Percentiles rank a stretch among this genome's conserved stretches.
Conservation (phyloP, 495 filamentous ascomycete genomes). For the Elaphomyces granulatus region DNA sequence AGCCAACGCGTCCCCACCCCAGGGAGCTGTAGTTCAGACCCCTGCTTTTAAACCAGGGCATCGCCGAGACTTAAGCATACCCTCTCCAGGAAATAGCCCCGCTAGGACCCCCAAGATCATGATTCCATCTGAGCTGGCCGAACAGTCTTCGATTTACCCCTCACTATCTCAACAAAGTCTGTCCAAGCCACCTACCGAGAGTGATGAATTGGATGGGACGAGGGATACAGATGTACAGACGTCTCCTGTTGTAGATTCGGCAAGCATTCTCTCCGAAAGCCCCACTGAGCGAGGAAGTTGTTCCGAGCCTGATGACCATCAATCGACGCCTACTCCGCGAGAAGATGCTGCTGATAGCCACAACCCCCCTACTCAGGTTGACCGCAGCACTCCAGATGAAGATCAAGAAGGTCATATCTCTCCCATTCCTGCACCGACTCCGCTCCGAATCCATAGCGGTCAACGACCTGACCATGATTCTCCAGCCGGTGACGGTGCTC, state of each 20-base stretch:
- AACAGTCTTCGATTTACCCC: slow-evolving; percentile 26
- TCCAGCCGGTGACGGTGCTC: slow-evolving; percentile 18
- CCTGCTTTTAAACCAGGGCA: slow-evolving; percentile 39
- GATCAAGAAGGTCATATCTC: too few species aligned
- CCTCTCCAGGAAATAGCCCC: slow-evolving; percentile 47
- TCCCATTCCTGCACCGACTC: not conserved
- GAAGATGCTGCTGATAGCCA: too few species aligned
- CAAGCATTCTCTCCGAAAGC: too few species aligned
- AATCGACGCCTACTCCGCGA: too few species aligned
- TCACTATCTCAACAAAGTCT: slow-evolving; percentile 1
- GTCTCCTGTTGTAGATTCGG: too few species aligned
- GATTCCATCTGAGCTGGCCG: slow-evolving; percentile 19
- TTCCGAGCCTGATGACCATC: too few species aligned
- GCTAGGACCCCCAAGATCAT: slow-evolving; percentile 41
- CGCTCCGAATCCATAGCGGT: not conserved
- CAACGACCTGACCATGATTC: not conserved
- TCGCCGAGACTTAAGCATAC: slow-evolving; percentile 46
- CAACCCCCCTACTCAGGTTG: too few species aligned
- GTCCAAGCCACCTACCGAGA: not conserved
- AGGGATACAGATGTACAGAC: too few species aligned
- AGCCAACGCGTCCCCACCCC: slow-evolving; percentile 16
- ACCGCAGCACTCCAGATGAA: too few species aligned
- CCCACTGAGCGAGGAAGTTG: too few species aligned
- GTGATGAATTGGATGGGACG: too few species aligned
- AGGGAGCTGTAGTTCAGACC: too few species aligned